phyloP scores from a whole-genome alignment of 2,329 filamentous ascomycete species.

The Bimuria novae-zelandiae region DNA sequence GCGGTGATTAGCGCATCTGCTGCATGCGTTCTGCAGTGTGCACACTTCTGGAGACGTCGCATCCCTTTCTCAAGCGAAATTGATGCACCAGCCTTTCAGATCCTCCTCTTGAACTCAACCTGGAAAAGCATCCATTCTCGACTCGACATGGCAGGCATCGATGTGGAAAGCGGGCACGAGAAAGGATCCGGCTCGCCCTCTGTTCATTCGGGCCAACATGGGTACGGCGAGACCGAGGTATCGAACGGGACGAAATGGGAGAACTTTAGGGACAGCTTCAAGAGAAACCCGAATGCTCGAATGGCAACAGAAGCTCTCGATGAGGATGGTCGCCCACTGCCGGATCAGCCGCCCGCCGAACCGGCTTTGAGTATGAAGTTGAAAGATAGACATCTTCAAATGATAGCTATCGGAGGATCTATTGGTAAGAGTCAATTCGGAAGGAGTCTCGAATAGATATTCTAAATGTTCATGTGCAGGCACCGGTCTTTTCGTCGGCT shows the following conservation, averaged over 20 bases:
- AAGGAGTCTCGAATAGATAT: not conserved
- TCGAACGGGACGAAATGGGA: constrained; percentile 16
- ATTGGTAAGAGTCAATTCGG: constrained; percentile 62
- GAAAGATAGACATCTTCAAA: constrained; percentile 81
- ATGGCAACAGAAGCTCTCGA: constrained; percentile 26
- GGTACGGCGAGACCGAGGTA: constrained; percentile 20
- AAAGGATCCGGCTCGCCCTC: constrained; percentile 7
- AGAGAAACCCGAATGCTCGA: constrained; percentile 26
- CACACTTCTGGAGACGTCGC: not conserved
- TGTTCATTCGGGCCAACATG: constrained; percentile 14
- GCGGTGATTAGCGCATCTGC: not conserved
- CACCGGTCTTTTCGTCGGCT: constrained; percentile 47
- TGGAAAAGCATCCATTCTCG: not conserved
- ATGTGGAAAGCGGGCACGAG: constrained; percentile 11
- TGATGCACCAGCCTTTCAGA: not conserved
- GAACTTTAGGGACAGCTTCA: constrained; percentile 27
- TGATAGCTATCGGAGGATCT: constrained; percentile 88
- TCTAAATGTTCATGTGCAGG: constrained; percentile 43
- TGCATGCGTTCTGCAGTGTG: not conserved
- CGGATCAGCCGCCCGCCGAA: constrained; percentile 30
- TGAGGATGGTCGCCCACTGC: constrained; percentile 24
- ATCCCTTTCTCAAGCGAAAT: not conserved
- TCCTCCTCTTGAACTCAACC: not conserved
- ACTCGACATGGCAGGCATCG: constrained; percentile 5
- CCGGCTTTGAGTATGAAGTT: constrained; percentile 52